Evolutionary conservation across 306 rosid genomes (phyloP), one percentile per base, ranked within the genome.

Genomic region (Biancaea sappan): DNA sequence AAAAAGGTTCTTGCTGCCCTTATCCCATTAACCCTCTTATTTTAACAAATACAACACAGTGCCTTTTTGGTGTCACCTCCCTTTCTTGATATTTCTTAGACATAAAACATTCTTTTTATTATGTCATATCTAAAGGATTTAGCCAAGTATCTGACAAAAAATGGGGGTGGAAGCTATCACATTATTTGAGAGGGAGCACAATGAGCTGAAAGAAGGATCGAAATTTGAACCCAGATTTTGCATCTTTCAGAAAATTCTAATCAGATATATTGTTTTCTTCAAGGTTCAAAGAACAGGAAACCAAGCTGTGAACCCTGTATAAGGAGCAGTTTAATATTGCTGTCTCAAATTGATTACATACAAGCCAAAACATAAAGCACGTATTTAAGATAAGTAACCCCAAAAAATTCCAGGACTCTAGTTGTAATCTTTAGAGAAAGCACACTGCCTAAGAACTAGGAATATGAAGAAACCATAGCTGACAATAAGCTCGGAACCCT

Each of bases 31-130:
- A 59, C 51, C 56, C 26, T 47, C 71, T 47, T 64, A 41, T 66
- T 29, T 22, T 25, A 62, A 24, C 31, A 9, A 48, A 24, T 48
- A 48, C 37, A 56, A n/a, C 8, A 37, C 32, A 37, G 48, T 32
- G 69, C 62, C 52, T 77, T 38, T 57, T 61, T 11, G 61, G 69
- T 46, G 69, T 57, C 61, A 57, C 61, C 47, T 15, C 63, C 63
- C 50, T 78, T 71, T 38, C 59, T 18, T 3, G 34, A 12, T 12
- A 48, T 48, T 21, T 31, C 73, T 31, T 1, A 34, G 3, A 35
- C 68, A 18, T 18, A 9, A 38, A 19, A 46, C 14, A 14, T 46
- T 19, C 51, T 46, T 14, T 46, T 14, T 14, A 9, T 41, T 41
- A 46, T 41, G 47, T 16, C 16, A 46, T 46, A 46, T 46, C 51